Evolutionary conservation across 2,329 filamentous ascomycete genomes (phyloP).

Genomic region (Colletotrichum sp.): DNA sequence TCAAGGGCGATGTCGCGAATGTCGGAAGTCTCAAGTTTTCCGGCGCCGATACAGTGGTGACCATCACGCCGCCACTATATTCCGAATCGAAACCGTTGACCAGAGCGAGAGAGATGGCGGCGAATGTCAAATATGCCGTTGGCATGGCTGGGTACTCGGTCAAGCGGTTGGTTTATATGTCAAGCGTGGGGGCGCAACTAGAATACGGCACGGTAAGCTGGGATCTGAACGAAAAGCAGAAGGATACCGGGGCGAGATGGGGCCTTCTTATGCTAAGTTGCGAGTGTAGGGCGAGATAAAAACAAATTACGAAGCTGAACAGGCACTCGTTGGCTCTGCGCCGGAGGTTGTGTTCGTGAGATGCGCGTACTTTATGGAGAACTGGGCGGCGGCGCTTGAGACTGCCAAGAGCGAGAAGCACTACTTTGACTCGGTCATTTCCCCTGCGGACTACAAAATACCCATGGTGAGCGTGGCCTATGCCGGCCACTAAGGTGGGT

Average conservation of each 20-base stretch:
- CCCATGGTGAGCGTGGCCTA: conserved; percentile 26
- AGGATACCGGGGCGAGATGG: fast-evolving
- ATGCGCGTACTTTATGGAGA: conserved; percentile 23
- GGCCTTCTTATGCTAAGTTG: background rate
- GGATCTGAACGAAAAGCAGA: background rate
- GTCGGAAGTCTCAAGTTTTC: conserved; percentile 30
- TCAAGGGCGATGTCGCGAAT: conserved; percentile 31
- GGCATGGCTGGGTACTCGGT: conserved; percentile 24
- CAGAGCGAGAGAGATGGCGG: conserved; percentile 36
- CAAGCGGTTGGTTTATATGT: conserved; percentile 2
- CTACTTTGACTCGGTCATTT: conserved; percentile 28
- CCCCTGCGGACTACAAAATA: conserved; percentile 31
- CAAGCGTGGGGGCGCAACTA: conserved; percentile 32
- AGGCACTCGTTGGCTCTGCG: conserved; percentile 21
- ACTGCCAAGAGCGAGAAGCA: conserved; percentile 24
- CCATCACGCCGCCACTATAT: conserved; percentile 36
- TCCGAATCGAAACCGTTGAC: conserved; percentile 25
- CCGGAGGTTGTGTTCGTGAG: conserved; percentile 26
- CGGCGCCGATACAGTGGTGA: conserved; percentile 33
- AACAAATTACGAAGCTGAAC: conserved; percentile 26
- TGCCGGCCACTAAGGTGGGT: fast-evolving
- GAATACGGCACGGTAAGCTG: conserved; percentile 31
- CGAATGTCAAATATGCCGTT: conserved; percentile 34
- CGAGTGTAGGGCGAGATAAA: conserved; percentile 28
- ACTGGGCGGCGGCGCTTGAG: conserved; percentile 19